Base-by-base conservation (phyloP, 2,329 filamentous ascomycete species). In the Aschersonia sp. region DNA sequence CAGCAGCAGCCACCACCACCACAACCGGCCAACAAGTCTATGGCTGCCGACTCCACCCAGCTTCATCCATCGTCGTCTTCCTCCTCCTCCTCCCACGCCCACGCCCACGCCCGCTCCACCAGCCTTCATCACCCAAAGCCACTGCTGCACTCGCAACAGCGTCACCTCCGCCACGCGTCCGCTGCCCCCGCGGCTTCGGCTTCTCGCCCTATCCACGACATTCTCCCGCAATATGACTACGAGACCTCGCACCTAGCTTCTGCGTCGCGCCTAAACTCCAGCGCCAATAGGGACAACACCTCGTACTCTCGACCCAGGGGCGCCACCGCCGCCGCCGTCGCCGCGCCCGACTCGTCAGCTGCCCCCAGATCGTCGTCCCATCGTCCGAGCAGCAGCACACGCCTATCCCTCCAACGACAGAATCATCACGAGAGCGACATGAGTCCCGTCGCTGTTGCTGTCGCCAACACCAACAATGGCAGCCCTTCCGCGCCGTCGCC, bases 231-330 rank as follows among this genome's bases (percentile, higher is more conserved):
- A 58, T 73, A 82, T 63, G 85, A 92, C 66, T 81, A 81, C 70
- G 86, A 90, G 66, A 75, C 81, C 56, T 71, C 74, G 57, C 81
- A 81, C 69, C 64, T 84, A 68, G 75, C 77, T 57, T 70, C 74
- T 47, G 49, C 74, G 47, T 51, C 55, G 50, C 68, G 77, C 67
- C 55, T 73, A 71, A 66, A 79, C 76, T 75, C 79, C 66, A 80
- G 74, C 67, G 73, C 77, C 50, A 83, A 79, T 56, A 74, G 73
- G 61, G 83, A 86, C 58, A 72, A 73, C 50, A 40, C 45, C 30
- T 44, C 45, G 44, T 45, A 9, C 41, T 40, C 39, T 39, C 45
- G 41, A 55, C 59, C 75, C 73, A 62, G 70, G 72, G 62, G 79
- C 78, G 50, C 49, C 40, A 46, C 41, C 46, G 56, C 72, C 70